Evolutionary conservation across 305 asterid species (phyloP).

Genomic region (Andrographis paniculata): DNA sequence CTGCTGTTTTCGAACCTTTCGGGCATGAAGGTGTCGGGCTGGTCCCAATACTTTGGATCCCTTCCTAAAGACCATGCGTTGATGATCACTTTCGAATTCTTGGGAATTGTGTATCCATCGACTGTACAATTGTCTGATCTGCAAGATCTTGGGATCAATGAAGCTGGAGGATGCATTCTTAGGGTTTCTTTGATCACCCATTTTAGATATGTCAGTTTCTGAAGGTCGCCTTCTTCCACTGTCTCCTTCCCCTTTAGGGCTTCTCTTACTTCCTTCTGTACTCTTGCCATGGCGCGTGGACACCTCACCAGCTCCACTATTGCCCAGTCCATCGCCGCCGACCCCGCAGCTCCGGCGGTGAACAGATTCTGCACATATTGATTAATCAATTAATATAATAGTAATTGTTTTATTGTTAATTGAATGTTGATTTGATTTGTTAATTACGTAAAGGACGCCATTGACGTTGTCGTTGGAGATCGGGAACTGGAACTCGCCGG

Average conservation of each 20-base stretch:
- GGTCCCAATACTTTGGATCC: slow-evolving; percentile 15
- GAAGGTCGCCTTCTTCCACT: slow-evolving; percentile 2
- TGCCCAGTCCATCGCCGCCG: slow-evolving; percentile 11
- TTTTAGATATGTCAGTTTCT: slow-evolving; percentile 10
- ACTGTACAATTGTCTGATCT: slow-evolving; percentile 17
- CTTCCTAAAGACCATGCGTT: slow-evolving; percentile 17
- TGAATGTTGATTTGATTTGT: no score
- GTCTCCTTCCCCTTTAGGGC: slow-evolving; percentile 13
- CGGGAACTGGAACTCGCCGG: background rate
- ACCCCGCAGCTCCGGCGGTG: slow-evolving; percentile 12
- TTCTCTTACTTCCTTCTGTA: slow-evolving; percentile 12
- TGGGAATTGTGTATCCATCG: slow-evolving; percentile 15
- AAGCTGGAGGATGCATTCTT: slow-evolving; percentile 14
- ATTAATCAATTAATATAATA: background rate
- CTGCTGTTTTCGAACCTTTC: slow-evolving; percentile 15
- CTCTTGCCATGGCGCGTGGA: slow-evolving; percentile 13
- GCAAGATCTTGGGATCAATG: slow-evolving; percentile 17
- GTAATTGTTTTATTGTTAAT: background rate
- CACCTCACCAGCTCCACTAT: slow-evolving; percentile 17
- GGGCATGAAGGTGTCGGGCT: slow-evolving; percentile 13
- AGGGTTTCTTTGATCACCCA: slow-evolving; percentile 15
- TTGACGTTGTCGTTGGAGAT: slow-evolving; percentile 6
- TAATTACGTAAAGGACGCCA: slow-evolving; percentile 1
- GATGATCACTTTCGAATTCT: slow-evolving; percentile 9
- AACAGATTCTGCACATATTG: background rate